phyloP scores from a whole-genome alignment of 257 asterid genomes.

The Solanum clarkiae region DNA sequence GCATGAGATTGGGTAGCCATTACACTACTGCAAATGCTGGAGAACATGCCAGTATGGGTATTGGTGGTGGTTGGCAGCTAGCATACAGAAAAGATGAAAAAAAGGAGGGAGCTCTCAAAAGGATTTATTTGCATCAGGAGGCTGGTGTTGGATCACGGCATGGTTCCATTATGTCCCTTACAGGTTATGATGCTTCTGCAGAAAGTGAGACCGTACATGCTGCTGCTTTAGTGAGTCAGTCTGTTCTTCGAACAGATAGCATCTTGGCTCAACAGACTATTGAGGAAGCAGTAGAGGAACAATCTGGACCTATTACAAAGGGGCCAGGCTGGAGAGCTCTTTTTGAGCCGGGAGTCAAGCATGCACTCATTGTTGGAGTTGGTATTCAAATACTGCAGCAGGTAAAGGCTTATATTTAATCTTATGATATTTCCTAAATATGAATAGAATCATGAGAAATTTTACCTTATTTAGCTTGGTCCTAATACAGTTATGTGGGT shows the following conservation, averaged over 20 bases:
- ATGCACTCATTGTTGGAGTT: conserved; percentile 82
- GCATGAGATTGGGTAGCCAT: conserved; percentile 12
- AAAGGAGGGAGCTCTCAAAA: conserved; percentile 48
- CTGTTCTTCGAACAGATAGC: conserved; percentile 58
- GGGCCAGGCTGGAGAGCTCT: conserved; percentile 72
- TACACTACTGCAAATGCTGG: conserved; percentile 5
- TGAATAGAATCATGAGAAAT: background rate
- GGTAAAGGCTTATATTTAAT: conserved; percentile 22
- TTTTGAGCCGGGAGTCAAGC: conserved; percentile 87
- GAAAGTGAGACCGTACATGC: conserved; percentile 66
- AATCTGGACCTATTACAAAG: conserved; percentile 21
- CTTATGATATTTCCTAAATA: background rate
- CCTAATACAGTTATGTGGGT: background rate
- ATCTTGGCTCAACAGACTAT: conserved; percentile 31
- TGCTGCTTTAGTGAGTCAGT: conserved; percentile 83
- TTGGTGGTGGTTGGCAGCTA: conserved; percentile 97
- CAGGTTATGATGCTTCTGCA: conserved; percentile 37
- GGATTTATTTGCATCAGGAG: conserved; percentile 83
- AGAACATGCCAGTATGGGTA: conserved; percentile 60
- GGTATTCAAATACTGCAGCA: conserved; percentile 95
- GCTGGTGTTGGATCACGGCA: conserved; percentile 49
- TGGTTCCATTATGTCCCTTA: conserved; percentile 58
- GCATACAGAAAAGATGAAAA: conserved; percentile 82
- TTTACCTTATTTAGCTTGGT: background rate
- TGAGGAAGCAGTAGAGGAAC: conserved; percentile 36